Evolutionary conservation across 2,329 filamentous ascomycete genomes (phyloP), one percentile per base, ranked within the genome.

Genomic region (Alternaria solani): DNA sequence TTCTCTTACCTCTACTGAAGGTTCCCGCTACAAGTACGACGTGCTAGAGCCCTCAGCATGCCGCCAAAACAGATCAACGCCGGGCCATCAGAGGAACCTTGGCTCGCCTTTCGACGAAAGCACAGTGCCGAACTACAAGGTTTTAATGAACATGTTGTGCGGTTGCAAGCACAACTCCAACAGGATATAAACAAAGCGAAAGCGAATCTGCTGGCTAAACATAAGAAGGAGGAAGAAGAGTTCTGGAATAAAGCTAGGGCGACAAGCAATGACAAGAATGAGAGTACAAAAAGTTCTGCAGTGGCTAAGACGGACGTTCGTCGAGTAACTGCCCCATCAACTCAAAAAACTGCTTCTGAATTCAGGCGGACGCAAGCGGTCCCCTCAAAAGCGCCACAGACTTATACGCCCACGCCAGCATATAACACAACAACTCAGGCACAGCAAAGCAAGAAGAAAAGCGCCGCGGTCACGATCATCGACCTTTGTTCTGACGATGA

Each of bases 401-500:
- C 30, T 23, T 11, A 36, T 18, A 53, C 5, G 12, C 32, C 32
- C 7, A 36, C 20, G 26, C 28, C 43, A 36, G 25, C 32, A 14
- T 16, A 30, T 2, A 42, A 36, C 41, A 25, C 53, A 43, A 5
- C 32, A 7, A 16, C 36, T n/a, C 20, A 18, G 47, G 16, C 38
- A 23, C 1, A 7, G 8, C 28, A 18, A 18, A 11, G 3, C 6
- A n/a, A 20, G 9, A n/a, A 41, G 1, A 38, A 51, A n/a, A 53
- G 41, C n/a, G 25, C 26, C 8, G n/a, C 41, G 0, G 34, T 18
- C 38, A 44, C 42, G 8, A 54, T 26, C 14, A 62, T 65, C 36
- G 36, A 62, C 20, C 61, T 69, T 20, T 58, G 32, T n/a, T 64
- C 62, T 1, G 54, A 62, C 2, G 66, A 66, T 0, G 57, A 59